phyloP scores from a whole-genome alignment of 1,284 basidiomycete genomes.

The Ustilago nuda region DNA sequence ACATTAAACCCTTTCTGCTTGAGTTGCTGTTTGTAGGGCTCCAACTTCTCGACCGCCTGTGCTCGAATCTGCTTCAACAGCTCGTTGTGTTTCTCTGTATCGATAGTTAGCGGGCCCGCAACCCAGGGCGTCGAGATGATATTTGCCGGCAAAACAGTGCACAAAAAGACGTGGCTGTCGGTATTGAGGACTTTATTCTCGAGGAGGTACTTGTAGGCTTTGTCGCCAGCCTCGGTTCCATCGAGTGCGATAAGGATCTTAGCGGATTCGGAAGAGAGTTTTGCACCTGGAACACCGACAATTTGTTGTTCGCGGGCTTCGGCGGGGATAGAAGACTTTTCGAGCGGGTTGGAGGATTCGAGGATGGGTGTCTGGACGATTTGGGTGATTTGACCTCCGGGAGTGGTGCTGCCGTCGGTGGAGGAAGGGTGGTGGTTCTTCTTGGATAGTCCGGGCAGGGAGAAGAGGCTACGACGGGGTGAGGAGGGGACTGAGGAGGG shows the following conservation, averaged over 20 bases:
- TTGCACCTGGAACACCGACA: conserved; percentile 56
- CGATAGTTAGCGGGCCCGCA: conserved; percentile 63
- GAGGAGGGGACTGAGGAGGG: conserved; percentile 45
- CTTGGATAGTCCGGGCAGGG: conserved; percentile 29
- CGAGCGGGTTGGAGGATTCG: conserved; percentile 64
- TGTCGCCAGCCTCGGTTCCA: conserved; percentile 65
- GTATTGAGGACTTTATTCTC: conserved; percentile 52
- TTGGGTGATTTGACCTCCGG: conserved; percentile 35
- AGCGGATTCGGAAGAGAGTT: conserved; percentile 38
- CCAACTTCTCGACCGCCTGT: conserved; percentile 62
- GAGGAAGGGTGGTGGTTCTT: conserved; percentile 22
- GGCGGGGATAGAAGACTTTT: conserved; percentile 55
- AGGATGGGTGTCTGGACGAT: conserved; percentile 66
- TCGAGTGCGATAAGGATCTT: conserved; percentile 66
- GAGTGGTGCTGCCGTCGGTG: conserved; percentile 34
- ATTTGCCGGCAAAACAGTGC: conserved; percentile 64
- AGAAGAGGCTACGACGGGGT: conserved; percentile 39
- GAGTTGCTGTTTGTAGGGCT: conserved; percentile 63
- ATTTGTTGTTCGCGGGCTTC: conserved; percentile 67
- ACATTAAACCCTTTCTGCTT: conserved; percentile 58
- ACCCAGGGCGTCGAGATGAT: conserved; percentile 65
- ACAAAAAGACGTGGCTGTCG: conserved; percentile 62
- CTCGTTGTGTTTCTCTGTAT: conserved; percentile 64
- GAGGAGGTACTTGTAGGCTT: conserved; percentile 62
- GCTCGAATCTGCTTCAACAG: conserved; percentile 59